Evolutionary conservation across 139 green algal species (phyloP), one percentile per base, ranked within the genome.

Genomic region (Chlamydomonas applanata): DNA sequence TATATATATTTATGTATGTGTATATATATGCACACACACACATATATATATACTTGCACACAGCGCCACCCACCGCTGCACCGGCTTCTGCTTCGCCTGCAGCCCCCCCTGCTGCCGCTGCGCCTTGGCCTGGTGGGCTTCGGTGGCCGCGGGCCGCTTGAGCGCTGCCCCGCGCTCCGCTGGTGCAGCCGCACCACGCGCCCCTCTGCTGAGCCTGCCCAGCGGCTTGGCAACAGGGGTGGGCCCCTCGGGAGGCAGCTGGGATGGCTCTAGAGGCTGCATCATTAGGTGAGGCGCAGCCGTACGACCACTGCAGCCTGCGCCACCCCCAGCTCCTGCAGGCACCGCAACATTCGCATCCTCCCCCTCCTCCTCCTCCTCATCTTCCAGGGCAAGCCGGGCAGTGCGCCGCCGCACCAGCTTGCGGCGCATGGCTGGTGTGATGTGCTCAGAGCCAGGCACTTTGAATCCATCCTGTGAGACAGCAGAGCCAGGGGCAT

Each of bases 391-490:
- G 17, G 36, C 17, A 16, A 17, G 25, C 59, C 5, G 4, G 4
- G 3, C 4, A 5, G 4, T 4, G 59, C 59, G 59, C 27, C n/a
- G 14, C 4, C n/a, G 25, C 17, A 5, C 59, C 27, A 73, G 40
- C 46, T 35, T 73, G 24, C 25, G 16, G 11, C 52, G 52, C 52
- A 67, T 75, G 52, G 76, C 61, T 22, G 35, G 45, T 19, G 20
- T 64, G n/a, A 62, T 56, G 22, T 81, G 35, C 4, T 74, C 35
- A 20, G 36, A 14, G 9, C 62, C 63, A 22, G 73, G 78, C 27
- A 57, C 45, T 4, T 32, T 22, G 24, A 69, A 81, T n/a, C 9
- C 24, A 3, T 52, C 65, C 17, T 73, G 52, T 14, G 30, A 29
- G 17, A 46, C 22, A 3, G 24, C 46, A 49, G 40, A 49, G 7